Evolutionary conservation across 495 filamentous ascomycete genomes (phyloP), one percentile per base, ranked within the genome.

Genomic region (Penicillium lividum): DNA sequence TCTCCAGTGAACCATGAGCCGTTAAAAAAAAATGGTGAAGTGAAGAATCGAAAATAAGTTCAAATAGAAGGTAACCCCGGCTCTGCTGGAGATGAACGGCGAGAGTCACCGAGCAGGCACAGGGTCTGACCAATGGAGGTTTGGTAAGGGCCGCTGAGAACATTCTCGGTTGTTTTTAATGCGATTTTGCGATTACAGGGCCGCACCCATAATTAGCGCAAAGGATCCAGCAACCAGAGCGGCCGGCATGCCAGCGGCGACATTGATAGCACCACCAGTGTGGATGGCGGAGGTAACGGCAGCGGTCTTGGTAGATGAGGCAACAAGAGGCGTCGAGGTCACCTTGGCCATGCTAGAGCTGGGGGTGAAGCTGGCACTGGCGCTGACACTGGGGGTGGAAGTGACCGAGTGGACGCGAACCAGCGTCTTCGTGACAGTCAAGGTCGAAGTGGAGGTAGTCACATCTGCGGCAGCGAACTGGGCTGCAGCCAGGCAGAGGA

Each of bases 191-290:
- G 56, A 65, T 70, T 63, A 78, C 40, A 75, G 60, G 53, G 63
- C 59, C 44, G 54, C 60, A 54, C 71, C 75, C 68, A 78, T 45
- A 60, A 73, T 57, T 57, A 78, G 62, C 48, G 74, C 74, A 22
- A 78, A 54, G 28, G 72, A 77, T 38, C 75, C 74, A 1, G 73
- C 73, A 18, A 70, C 65, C 8, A 78, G 52, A 31, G 69, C 75
- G 36, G 69, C 63, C 4, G 71, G 67, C 57, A 78, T 60, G 60
- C 63, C 63, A 51, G 64, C 69, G 46, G 59, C 59, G 30, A 72
- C 46, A 54, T 58, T 56, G 36, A 57, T 53, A 4, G 67, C 66
- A 4, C 59, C 68, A 40, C 67, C 67, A 28, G 54, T 65, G 16
- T 56, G 59, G 42, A 59, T 58, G 30, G 61, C 62, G 13, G 69